Base-by-base conservation (phyloP, 2,329 filamentous ascomycete species). In the Exserohilum turcica region DNA sequence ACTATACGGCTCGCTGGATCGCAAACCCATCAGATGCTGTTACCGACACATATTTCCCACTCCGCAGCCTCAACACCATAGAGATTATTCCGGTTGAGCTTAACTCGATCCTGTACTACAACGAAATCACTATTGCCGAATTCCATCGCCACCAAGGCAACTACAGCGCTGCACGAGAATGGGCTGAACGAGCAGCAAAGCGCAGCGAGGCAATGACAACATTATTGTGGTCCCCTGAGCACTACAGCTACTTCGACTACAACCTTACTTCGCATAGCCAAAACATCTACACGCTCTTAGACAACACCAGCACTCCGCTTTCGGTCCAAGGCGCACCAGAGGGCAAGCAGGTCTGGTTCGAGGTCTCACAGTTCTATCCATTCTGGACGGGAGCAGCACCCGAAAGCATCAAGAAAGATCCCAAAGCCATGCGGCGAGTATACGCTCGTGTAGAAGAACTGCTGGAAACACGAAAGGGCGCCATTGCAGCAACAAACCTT, bases 311-410 rank as follows among this genome's bases (percentile, higher is more conserved):
- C n/a, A 67, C 67, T 0, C 67, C 68, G 16, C 74, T 65, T 5
- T 68, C 74, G 2, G 73, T 60, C 5, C 63, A 71, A 2, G 74
- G 71, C 9, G 83, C 83, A 0, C 84, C 85, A 3, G 63, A 76
- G 1, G 84, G 81, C 35, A 70, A 82, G 33, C 84, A 88, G 66
- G 75, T 87, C 18, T 65, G 82, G 53, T 87, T 88, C 66, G 74
- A 82, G 52, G 71, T 82, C 7, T 81, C 81, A 0, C 86, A 88
- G 67, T 83, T 86, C 70, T 88, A 85, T 67, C 86, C 86, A 2
- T 88, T 88, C 78, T 89, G 86, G 86, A 82, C 84, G 1, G 86
- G 86, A 16, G 84, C 86, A 1, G 86, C 86, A 0, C 84, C 85
- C 0, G 64, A 70, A 0, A 73, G 79, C 53, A 77, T 89, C 58